phyloP scores from a whole-genome alignment of 2,329 filamentous ascomycete species.

The Nigrospora sphaerica region DNA sequence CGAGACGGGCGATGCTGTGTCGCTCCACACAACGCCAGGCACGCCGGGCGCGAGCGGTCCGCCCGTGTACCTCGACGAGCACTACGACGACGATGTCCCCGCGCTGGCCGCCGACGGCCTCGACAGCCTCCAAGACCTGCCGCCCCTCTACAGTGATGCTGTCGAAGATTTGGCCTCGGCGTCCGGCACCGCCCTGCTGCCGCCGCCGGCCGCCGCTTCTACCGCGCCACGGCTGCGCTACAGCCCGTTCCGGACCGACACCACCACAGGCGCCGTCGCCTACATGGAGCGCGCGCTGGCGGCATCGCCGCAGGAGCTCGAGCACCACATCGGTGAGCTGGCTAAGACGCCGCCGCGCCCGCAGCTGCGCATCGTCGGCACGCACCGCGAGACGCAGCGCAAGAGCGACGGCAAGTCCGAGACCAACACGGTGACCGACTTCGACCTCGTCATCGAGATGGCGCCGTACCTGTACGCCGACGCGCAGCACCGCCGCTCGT shows the following conservation, averaged over 20 bases:
- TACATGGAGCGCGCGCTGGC: slow-evolving; percentile 40
- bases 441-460: slow-evolving; percentile 51
- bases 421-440: slow-evolving; percentile 44
- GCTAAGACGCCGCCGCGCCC: slow-evolving; percentile 44
- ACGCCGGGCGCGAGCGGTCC: slow-evolving; percentile 6
- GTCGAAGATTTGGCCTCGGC: slow-evolving; percentile 6
- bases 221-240: not conserved
- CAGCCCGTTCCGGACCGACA: slow-evolving; percentile 16
- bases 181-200: not conserved
- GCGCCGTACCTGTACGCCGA: slow-evolving; percentile 49
- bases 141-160: slow-evolving; percentile 19
- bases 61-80: slow-evolving; percentile 4
- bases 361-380: slow-evolving; percentile 43
- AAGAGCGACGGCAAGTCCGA: slow-evolving; percentile 40
- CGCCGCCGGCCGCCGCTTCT: not conserved
- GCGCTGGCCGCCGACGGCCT: slow-evolving; percentile 18
- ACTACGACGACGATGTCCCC: slow-evolving; percentile 16
- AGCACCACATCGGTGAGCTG: slow-evolving; percentile 35
- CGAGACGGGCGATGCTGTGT: slow-evolving; percentile 15
- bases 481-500: slow-evolving; percentile 29
- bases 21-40: slow-evolving; percentile 18
- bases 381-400: slow-evolving; percentile 37
- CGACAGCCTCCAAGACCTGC: slow-evolving; percentile 17
- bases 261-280: slow-evolving; percentile 26
- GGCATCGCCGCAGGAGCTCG: slow-evolving; percentile 32